phyloP scores from a whole-genome alignment of 768 basidiomycete species.

The Lactarius indigo region DNA sequence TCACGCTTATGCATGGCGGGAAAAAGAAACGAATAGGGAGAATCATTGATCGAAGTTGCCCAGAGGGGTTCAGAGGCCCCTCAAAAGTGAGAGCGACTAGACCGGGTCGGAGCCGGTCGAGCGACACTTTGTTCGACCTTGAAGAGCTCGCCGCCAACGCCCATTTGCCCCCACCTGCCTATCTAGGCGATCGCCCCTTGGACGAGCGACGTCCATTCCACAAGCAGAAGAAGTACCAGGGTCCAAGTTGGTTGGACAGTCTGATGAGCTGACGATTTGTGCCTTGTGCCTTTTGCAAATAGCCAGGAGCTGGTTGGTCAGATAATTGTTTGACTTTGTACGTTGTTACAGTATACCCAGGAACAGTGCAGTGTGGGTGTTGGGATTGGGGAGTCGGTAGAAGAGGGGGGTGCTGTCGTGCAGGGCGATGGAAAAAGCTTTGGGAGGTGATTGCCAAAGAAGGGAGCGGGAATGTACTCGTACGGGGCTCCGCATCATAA shows the following conservation, averaged over 20 bases:
- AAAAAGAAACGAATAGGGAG: background rate
- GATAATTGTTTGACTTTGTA: background rate
- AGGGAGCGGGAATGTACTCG: background rate
- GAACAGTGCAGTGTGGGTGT: background rate
- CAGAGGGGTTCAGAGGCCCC: background rate
- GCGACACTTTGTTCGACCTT: too few relatives aligned
- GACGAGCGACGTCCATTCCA: background rate
- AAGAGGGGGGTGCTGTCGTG: background rate
- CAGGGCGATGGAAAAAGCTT: background rate
- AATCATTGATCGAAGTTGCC: background rate
- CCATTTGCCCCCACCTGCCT: conserved; percentile 4
- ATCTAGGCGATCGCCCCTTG: conserved; percentile 16
- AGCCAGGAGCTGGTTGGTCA: background rate
- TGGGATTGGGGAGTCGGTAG: background rate
- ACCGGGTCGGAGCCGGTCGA: too few relatives aligned
- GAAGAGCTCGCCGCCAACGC: background rate
- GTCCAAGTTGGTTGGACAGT: background rate
- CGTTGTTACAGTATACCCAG: background rate
- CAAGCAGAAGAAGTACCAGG: conserved; percentile 5
- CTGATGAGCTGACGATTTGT: background rate
- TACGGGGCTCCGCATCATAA: background rate
- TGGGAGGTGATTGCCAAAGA: background rate
- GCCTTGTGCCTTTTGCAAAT: background rate
- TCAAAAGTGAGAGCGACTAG: too few relatives aligned
- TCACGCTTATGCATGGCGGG: background rate